Base-by-base conservation (phyloP, 1,139 yeast genomes). In the Saccharomyces hybrid region DNA sequence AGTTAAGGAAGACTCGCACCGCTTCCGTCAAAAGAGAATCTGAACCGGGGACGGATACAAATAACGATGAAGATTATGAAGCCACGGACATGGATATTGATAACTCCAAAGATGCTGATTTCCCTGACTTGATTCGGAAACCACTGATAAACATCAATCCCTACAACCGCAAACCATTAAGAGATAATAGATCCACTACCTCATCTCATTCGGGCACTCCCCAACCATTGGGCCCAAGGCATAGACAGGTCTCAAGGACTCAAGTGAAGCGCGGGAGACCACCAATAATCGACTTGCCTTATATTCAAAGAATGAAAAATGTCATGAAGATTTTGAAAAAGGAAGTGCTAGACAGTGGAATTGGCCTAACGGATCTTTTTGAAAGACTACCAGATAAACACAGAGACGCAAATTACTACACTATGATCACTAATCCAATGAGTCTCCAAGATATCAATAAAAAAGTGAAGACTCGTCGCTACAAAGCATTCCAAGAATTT, bases 261-360 rank as follows among this genome's bases (percentile, higher is more conserved):
- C 68, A 66, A 47, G 59, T 64, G 54, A 65, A 66, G 77, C 81
- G 98, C 65, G 97, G 97, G 46, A 81, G 97, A 65, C 98, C 98
- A 7, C 98, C 98, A 1, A 88, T 91, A 53, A 95, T 91, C 55
- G 98, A 91, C 70, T 84, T 87, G 63, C 97, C 97, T 3, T 91
- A 86, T 70, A 97, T 93, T 71, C 90, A 89, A 63, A 78, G 97
- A 59, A 90, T 91, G 68, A 91, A 91, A 69, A 83, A 88, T 59
- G 84, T 93, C 47, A 74, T 91, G 75, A 84, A 95, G 66, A 84
- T 83, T 51, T 77, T 93, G 64, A 87, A 89, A 64, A 87, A 87
- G 66, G 83, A 86, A 56, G 79, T 82, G 53, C 76, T 78, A 4
- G 76, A 75, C 50, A 76, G 78, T 14, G 77, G 75, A 52, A 75